Base-by-base conservation (phyloP, 805 yeast species). In the Teunomyces cretensis region DNA sequence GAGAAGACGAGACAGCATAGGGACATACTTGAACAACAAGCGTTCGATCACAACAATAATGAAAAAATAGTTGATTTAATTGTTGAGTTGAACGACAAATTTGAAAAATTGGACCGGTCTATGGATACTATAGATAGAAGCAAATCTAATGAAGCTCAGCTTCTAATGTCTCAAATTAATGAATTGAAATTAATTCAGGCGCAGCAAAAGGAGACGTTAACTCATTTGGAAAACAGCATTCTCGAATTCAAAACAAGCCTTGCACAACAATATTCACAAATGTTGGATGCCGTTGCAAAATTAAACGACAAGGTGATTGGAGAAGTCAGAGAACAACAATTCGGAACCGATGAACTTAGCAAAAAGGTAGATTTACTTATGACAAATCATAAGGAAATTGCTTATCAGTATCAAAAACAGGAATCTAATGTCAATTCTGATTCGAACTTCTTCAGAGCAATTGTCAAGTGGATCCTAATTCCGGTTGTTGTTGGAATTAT, bases 251-350 rank as follows among this genome's bases (percentile, higher is more conserved):
- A 67, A 43, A 30, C 42, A 2, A 49, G 57, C 12, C 42, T 71
- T 13, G 51, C 63, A 3, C 49, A 54, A 5, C 41, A 37, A 37
- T 64, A 65, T 41, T 52, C 61, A 9, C 64, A 70, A 41, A 53
- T 71, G 52, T 53, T 67, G 9, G 51, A 48, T 3, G 59, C 72
- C 1, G 54, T 71, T 2, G 52, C 65, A 3, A 51, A 56, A 33
- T 53, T 68, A 16, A 69, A 70, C 43, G 66, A 67, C 38, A 66
- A 61, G 42, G 63, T 72, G 11, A 64, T 72, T 45, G 68, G 72
- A 1, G 76, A 71, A 48, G 72, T 72, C 14, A 62, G 68, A 48
- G 72, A 65, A 41, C 75, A 72, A 28, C 75, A 68, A 38, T 54
- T 47, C 39, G 64, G 62, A 13, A 60, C 66, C 30, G 66, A 60